Conservation (phyloP, 1,139 yeast species). For the Suhomyces yuchorum region DNA sequence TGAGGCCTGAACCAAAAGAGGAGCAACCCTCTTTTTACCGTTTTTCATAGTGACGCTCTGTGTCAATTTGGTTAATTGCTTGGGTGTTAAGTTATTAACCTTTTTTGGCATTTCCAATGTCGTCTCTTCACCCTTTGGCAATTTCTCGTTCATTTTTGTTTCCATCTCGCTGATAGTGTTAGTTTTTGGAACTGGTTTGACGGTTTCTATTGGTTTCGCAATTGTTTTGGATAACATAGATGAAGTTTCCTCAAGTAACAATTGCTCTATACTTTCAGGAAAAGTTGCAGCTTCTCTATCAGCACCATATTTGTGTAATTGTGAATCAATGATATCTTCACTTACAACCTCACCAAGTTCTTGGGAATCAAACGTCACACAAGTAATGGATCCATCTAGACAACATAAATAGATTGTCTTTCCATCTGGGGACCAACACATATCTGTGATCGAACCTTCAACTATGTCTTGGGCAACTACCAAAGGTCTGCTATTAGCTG, state of each 20-base stretch:
- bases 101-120: slow-evolving; percentile 11
- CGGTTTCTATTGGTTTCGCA: not conserved
- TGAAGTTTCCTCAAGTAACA: slow-evolving; percentile 68
- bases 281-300: slow-evolving; percentile 80
- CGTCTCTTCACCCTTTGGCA: slow-evolving; percentile 10
- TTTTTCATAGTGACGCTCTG: slow-evolving; percentile 59
- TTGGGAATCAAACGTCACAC: slow-evolving; percentile 62
- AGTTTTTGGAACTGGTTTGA: slow-evolving; percentile 4
- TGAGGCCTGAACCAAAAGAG: slow-evolving; percentile 67
- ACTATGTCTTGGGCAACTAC: slow-evolving; percentile 66
- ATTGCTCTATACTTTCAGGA: slow-evolving; percentile 85
- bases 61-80: slow-evolving; percentile 22
- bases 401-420: slow-evolving; percentile 70
- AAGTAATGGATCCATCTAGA: slow-evolving; percentile 79
- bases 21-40: slow-evolving; percentile 87
- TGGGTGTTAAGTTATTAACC: slow-evolving; percentile 19
- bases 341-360: slow-evolving; percentile 80
- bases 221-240: slow-evolving; percentile 12
- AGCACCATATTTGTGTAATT: slow-evolving; percentile 82
- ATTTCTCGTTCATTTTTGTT: slow-evolving; percentile 10
- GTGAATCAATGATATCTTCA: slow-evolving; percentile 62
- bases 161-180: slow-evolving; percentile 2
- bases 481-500: slow-evolving; percentile 60
- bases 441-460: slow-evolving; percentile 66
- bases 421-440: slow-evolving; percentile 83